A percentile compares a stretch with the other conserved stretches of the same genome.
Conservation (phyloP, 192 early-diverging fungal species). For the Chytriomyces sp. region DNA sequence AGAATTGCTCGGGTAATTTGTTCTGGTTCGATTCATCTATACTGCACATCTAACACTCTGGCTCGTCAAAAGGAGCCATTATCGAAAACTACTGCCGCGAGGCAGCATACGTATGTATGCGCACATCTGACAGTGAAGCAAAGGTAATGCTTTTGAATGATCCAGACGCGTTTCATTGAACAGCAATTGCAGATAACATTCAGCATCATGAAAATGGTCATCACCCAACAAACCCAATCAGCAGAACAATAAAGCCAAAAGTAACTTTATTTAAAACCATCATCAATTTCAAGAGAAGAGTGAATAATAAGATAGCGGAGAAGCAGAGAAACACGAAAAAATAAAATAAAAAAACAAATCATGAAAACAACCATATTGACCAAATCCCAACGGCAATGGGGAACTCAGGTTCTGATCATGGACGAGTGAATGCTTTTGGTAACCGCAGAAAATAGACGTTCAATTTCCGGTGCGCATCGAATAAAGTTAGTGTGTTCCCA, state of each 20-base stretch:
- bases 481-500: slow-evolving; percentile 72
- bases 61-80: slow-evolving; percentile 64
- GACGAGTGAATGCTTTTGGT: slow-evolving; percentile 51
- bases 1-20: slow-evolving; percentile 65
- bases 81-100: slow-evolving; percentile 84
- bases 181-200: no score
- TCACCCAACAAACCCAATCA: neutral
- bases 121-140: neutral
- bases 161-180: no score
- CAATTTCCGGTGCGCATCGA: slow-evolving; percentile 79
- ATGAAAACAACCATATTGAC: neutral
- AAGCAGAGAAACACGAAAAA: neutral
- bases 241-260: neutral
- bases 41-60: neutral
- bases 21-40: neutral
- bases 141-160: neutral
- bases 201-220: no score
- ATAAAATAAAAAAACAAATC: neutral
- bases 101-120: slow-evolving; percentile 56
- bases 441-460: slow-evolving; percentile 78
- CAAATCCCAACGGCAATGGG: neutral
- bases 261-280: neutral
- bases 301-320: neutral
- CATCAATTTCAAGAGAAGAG: neutral
- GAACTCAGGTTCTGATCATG: slow-evolving; percentile 30